Conservation (phyloP, 257 asterid species). For the Capsicum rhomboideum region DNA sequence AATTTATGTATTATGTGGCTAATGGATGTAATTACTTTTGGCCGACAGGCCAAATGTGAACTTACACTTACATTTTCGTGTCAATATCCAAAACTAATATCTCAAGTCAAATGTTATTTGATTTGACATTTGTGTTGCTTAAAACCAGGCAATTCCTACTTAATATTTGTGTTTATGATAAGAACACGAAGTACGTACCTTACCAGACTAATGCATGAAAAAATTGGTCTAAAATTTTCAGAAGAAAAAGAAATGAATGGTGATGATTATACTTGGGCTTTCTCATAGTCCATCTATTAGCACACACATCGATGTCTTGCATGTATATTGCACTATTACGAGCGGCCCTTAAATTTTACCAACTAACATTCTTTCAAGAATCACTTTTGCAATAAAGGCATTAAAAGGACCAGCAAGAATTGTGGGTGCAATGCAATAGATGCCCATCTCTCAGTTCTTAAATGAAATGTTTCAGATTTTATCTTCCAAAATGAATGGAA, state of each 20-base stretch:
- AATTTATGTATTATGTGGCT: not conserved
- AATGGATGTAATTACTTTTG: not conserved
- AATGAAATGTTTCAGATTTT: not conserved
- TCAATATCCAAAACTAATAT: not conserved
- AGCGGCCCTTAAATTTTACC: conserved; percentile 19
- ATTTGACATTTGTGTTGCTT: not conserved
- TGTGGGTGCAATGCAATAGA: not conserved
- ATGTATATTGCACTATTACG: not conserved
- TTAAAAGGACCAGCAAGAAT: not conserved
- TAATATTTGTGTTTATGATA: not conserved
- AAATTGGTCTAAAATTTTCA: not conserved
- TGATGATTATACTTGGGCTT: not conserved
- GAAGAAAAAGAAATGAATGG: not conserved
- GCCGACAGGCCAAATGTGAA: not conserved
- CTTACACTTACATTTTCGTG: not conserved
- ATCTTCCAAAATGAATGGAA: not conserved
- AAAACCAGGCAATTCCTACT: not conserved
- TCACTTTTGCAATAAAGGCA: conserved; percentile 8
- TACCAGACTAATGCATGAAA: not conserved
- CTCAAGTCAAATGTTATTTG: not conserved
- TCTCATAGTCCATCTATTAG: not conserved
- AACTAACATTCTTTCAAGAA: conserved; percentile 11
- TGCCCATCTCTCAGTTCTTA: not conserved
- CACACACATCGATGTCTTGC: not conserved
- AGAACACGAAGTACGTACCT: not conserved